Evolutionary conservation across 106 monocot genomes (phyloP), one percentile per base, ranked within the genome.

Genomic region (Alisma plantagoaquatica): DNA sequence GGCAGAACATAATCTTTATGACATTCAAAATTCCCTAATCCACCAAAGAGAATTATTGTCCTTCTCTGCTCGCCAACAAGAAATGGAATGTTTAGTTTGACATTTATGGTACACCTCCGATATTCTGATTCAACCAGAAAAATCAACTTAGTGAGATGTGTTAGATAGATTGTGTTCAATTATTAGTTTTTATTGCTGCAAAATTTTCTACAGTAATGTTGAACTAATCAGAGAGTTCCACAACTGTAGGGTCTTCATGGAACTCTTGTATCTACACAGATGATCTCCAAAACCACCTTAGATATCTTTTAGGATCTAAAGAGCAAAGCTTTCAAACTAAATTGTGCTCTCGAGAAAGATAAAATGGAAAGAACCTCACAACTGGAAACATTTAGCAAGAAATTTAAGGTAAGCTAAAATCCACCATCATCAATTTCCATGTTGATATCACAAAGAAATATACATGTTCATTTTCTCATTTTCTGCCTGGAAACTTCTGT

Each of bases 271-370:
- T 66, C 65, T 27, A 74, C 77, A 65, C 70, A 64, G 59, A 60
- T 32, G 24, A 77, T 87, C 18, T 81, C 81, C 27, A 68, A 59
- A 60, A 53, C 53, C 44, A 71, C 77, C 27, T 18, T 75, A 27
- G 69, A 75, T 62, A 82, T 78, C 59, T 87, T 78, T 15, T 32
- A 66, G 60, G 69, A 82, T 44, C 29, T 82, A 4, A 50, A 56
- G 14, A 47, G 9, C 10, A 62, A 43, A 33, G 69, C 49, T 16
- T 69, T 67, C 33, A 72, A 49, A 50, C 53, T 78, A 14, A 27
- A 56, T 18, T 20, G 24, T 51, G 7, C 49, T 49, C 5, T 75
- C 41, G 78, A 78, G 59, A 66, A 75, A 51, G 72, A 54, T 64
- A 67, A 75, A 21, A 41, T 31, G 4, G 62, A 72, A 32, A 75